These are phyloP conservation scores for Friedmanniomyces simplex DNA, from an alignment of 495 filamentous ascomycete genomes.

Conservation along the genomic window DNA sequence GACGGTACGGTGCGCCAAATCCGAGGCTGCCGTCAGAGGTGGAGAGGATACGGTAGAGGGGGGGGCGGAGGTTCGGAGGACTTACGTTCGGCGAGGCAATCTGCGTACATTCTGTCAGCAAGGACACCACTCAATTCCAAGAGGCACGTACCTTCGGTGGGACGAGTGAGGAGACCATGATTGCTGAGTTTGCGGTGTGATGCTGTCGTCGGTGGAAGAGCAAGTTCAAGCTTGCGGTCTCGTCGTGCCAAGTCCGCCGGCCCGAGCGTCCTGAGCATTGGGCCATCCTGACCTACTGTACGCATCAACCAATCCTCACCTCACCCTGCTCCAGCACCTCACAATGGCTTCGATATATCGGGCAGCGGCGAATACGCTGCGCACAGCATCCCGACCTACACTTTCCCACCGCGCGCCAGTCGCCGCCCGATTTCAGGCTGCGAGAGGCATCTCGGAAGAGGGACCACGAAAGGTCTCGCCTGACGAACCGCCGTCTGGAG, in stretches of 20 bases:
- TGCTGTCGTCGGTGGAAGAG: not conserved
- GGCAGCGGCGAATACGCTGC: conserved; percentile 10
- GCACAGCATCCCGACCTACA: conserved; percentile 35
- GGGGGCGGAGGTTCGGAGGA: conserved; percentile 2
- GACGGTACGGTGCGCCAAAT: not conserved
- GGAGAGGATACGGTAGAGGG: not conserved
- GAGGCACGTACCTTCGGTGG: conserved; percentile 71
- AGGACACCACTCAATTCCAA: not conserved
- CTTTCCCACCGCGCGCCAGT: conserved; percentile 29
- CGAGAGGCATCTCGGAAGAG: conserved; percentile 2
- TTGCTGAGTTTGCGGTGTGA: not conserved
- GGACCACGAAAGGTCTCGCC: not conserved
- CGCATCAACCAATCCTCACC: not conserved
- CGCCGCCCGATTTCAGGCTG: not conserved
- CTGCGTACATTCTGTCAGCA: conserved; percentile 32
- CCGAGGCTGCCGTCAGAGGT: not conserved
- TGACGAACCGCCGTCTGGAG: not conserved
- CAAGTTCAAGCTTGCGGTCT: conserved; percentile 1
- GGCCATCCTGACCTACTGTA: not conserved
- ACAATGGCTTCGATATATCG: conserved; percentile 12
- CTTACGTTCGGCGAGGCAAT: conserved; percentile 91
- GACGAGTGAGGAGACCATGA: conserved; percentile 78
- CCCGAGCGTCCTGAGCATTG: not conserved
- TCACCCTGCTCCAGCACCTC: not conserved
- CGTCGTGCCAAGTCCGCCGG: not conserved